Evolutionary conservation across 495 filamentous ascomycete species (phyloP).

Genomic region (Cudoniella acicularis): DNA sequence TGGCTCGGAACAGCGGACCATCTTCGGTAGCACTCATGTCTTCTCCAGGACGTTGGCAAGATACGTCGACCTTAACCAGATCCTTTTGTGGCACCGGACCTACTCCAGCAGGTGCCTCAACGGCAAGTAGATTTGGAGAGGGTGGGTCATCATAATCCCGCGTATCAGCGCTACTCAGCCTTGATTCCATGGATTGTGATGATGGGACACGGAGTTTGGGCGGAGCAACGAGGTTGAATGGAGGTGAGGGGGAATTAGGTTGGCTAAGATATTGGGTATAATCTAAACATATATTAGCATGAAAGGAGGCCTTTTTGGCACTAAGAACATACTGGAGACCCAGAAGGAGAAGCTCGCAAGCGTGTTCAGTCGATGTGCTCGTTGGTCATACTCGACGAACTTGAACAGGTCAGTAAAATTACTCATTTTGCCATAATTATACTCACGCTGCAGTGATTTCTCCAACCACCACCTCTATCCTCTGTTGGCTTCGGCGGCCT

Average conservation of each 20-base stretch:
- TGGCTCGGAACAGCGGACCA: slow-evolving; percentile 92
- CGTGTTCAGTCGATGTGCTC: slow-evolving; percentile 82
- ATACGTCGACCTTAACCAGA: slow-evolving; percentile 77
- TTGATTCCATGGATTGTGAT: slow-evolving; percentile 73
- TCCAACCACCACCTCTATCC: slow-evolving; percentile 89
- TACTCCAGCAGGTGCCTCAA: slow-evolving; percentile 34
- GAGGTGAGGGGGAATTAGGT: slow-evolving; percentile 56
- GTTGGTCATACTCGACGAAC: slow-evolving; percentile 95
- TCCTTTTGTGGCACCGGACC: slow-evolving; percentile 14
- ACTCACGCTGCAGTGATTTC: slow-evolving; percentile 80
- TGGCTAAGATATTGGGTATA: slow-evolving; percentile 22
- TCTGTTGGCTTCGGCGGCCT: slow-evolving; percentile 79
- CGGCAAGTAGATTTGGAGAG: slow-evolving; percentile 55
- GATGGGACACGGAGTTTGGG: slow-evolving; percentile 78
- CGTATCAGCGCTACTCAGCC: slow-evolving; percentile 54
- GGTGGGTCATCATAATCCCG: slow-evolving; percentile 56
- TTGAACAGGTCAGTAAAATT: slow-evolving; percentile 27
- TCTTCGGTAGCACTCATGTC: slow-evolving; percentile 86
- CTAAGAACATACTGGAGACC: slow-evolving; percentile 66
- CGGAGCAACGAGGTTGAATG: slow-evolving; percentile 64
- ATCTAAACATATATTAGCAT: slow-evolving; percentile 15
- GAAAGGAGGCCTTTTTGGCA: not conserved
- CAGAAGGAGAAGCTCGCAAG: slow-evolving; percentile 92
- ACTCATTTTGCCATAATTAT: slow-evolving; percentile 20
- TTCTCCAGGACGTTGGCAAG: slow-evolving; percentile 80